Evolutionary conservation across 2,329 filamentous ascomycete genomes (phyloP), one percentile per base, ranked within the genome.

Genomic region (Colletotrichum truncatum): DNA sequence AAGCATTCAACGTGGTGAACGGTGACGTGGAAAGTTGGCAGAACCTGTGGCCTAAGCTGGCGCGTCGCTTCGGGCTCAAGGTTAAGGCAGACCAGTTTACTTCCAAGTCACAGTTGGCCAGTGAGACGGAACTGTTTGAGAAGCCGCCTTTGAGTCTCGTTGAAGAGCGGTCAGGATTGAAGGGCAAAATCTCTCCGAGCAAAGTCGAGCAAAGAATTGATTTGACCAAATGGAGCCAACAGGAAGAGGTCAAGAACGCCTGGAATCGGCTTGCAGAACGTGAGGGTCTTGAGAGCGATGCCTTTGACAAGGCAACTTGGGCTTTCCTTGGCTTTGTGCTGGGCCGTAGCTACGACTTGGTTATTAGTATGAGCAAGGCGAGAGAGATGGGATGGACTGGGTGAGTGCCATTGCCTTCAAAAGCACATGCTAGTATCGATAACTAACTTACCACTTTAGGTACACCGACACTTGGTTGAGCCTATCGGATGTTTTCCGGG

Each of bases 351-450:
- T 83, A 76, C 57, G 75, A 78, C 67, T 51, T 80, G 5, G 77
- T 82, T 1, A 69, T 78, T 45, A 79, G 73, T 52, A 81, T 81
- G 76, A 80, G 75, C 57, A 84, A 83, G 70, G 80, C 80, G n/a
- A 75, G 81, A 48, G 76, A 77, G 67, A 71, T 73, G 49, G 81
- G 80, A 0, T 84, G 79, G 76, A 77, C 70, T 3, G 79, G 80
- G 21, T 81, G 51, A 61, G 70, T 69, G 10, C n/a, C n/a, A 7
- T 10, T n/a, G 18, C n/a, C 12, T 18, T 16, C 4, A 18, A 1
- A 10, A 4, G 25, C 14, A 9, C 4, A 7, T 10, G 23, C n/a
- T 4, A 16, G n/a, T n/a, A 49, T 18, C 9, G n/a, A 32, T 32
- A 11, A 25, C 30, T 54, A 6, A 59, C 26, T 30, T n/a, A n/a